A percentile compares a stretch with the other conserved stretches of the same genome.
phyloP scores from a whole-genome alignment of 2,329 filamentous ascomycete species.

The Ophiostoma angusticollis region DNA sequence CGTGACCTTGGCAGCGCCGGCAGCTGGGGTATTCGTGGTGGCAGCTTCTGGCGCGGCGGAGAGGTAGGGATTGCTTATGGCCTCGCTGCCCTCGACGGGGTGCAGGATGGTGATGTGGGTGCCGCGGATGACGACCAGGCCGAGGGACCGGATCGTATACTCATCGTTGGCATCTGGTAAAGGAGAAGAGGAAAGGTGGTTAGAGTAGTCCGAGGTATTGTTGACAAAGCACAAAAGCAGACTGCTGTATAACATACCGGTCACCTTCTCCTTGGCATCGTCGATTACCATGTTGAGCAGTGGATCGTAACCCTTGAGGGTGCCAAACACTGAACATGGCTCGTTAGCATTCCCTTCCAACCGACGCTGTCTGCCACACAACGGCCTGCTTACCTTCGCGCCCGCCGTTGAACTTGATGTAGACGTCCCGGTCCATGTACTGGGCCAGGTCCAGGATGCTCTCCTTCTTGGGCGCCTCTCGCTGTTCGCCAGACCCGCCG shows the following conservation, averaged over 20 bases:
- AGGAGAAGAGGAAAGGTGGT: background rate
- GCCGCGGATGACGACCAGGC: slow-evolving; percentile 79
- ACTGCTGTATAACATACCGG: slow-evolving; percentile 58
- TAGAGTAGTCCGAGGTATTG: too few relatives aligned
- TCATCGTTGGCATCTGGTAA: slow-evolving; percentile 79
- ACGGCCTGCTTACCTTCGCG: slow-evolving; percentile 57
- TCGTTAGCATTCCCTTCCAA: background rate
- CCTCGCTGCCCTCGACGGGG: slow-evolving; percentile 85
- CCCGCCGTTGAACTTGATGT: slow-evolving; percentile 92
- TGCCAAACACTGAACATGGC: slow-evolving; percentile 56
- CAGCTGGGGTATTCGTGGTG: too few relatives aligned
- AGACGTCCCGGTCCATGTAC: slow-evolving; percentile 94
- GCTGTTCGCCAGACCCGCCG: too few relatives aligned
- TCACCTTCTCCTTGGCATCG: slow-evolving; percentile 79
- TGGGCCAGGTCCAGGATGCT: slow-evolving; percentile 92
- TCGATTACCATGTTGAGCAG: slow-evolving; percentile 97
- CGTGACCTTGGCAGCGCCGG: slow-evolving; percentile 4
- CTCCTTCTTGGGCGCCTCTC: slow-evolving; percentile 91
- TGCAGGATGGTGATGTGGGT: slow-evolving; percentile 88
- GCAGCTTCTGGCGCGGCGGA: slow-evolving; percentile 29
- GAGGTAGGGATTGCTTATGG: slow-evolving; percentile 88
- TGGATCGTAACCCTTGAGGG: slow-evolving; percentile 89
- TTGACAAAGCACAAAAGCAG: too few relatives aligned
- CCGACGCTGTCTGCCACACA: too few relatives aligned
- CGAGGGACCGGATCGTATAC: slow-evolving; percentile 65